Base-by-base conservation (phyloP, 1,284 basidiomycete species). In the Hortiboletus rubellus region DNA sequence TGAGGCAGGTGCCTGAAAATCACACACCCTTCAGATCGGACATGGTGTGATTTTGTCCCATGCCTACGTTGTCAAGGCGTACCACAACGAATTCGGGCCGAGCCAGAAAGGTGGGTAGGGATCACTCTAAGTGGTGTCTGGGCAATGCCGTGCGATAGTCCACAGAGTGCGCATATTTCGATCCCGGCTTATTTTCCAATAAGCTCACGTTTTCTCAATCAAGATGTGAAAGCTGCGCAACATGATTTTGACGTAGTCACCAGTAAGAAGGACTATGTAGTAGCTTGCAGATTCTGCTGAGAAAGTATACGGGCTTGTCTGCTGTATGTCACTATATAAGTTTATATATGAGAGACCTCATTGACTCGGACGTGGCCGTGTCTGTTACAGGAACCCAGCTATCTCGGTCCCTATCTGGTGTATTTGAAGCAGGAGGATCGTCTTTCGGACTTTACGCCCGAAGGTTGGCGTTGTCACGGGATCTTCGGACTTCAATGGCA, bases 91-190 rank as follows among this genome's bases (percentile, higher is more conserved):
- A 45, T 89, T 84, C 77, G 80, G 84, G 67, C 57, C 74, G 4
- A 64, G 58, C 2, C 84, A 87, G 63, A 76, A 78, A 18, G 89
- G 87, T 12, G 66, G 76, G 89, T 92, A 59, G 88, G 88, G 3
- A 87, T 92, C 69, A 91, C 89, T 3, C 74, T 91, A 50, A 89
- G 91, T 64, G 84, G 85, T 15, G 81, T 86, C 60, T 89, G 84
- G 83, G 80, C 82, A 48, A 80, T 86, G 62, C 89, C 89, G 10
- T 90, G 82, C 60, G 86, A 89, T 27, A 27, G 69, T 18, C 81
- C 83, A 0, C 82, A 85, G 66, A 88, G 88, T 89, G 65, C 61
- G 83, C 11, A 15, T 27, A 5, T 14, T 2, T 22, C 3, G 8
- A 37, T 27, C 17, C 15, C n/a, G 46, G 27, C 58, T 46, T n/a